Conservation (phyloP, 371 early-diverging fungal genomes). For the Syncephalastrum contaminatum region DNA sequence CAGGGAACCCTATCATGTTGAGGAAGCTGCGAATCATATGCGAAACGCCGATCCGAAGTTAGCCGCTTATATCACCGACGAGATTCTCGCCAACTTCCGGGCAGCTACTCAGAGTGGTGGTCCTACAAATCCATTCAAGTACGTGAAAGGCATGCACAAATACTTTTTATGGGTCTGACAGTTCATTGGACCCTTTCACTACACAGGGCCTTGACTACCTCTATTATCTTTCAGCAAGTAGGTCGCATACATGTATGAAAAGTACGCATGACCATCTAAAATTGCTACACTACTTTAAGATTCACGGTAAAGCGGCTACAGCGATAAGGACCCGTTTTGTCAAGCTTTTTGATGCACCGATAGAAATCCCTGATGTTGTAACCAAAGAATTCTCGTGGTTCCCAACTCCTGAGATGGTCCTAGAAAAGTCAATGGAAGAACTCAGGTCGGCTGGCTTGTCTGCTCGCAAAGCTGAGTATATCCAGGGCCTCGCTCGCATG, state of each 20-base stretch:
- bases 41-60: constrained; percentile 33
- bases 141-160: neutral
- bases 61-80: constrained; percentile 17
- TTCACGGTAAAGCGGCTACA: constrained; percentile 50
- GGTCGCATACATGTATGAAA: too few relatives aligned
- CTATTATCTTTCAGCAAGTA: constrained; percentile 55
- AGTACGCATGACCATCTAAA: too few relatives aligned
- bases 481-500: constrained; percentile 46
- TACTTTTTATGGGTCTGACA: neutral
- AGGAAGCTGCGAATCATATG: constrained; percentile 27
- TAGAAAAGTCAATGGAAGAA: constrained; percentile 24
- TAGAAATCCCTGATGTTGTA: constrained; percentile 15
- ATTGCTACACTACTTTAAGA: neutral
- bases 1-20: constrained; percentile 8
- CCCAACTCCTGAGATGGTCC: constrained; percentile 43
- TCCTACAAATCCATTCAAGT: constrained; percentile 30
- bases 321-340: constrained; percentile 43
- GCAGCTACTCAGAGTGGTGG: constrained; percentile 9
- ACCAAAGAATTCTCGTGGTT: constrained; percentile 24
- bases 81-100: constrained; percentile 7
- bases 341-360: constrained; percentile 29
- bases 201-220: constrained; percentile 18
- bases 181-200: neutral
- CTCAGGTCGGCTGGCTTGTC: constrained; percentile 50
- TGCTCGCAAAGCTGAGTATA: constrained; percentile 39